Percentiles rank a stretch among this genome's conserved stretches.
Evolutionary conservation across 495 filamentous ascomycete species (phyloP).

Genomic region (Aspergillus egyptiacus): DNA sequence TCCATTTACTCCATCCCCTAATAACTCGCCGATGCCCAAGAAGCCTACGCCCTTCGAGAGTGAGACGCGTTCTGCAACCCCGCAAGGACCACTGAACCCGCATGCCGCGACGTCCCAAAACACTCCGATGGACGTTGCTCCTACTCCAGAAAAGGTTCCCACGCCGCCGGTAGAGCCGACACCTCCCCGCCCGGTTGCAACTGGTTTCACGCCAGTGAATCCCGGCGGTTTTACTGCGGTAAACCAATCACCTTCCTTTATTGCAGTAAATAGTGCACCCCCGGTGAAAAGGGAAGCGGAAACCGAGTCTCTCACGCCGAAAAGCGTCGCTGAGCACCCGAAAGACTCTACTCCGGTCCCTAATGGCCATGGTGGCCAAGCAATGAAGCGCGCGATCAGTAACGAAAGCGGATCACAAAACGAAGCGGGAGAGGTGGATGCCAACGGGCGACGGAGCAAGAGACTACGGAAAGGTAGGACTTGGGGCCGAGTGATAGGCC

Average conservation of each 20-base stretch:
- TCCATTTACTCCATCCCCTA: conserved; percentile 87
- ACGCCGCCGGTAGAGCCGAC: conserved; percentile 47
- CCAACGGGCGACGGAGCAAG: conserved; percentile 79
- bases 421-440: conserved; percentile 60
- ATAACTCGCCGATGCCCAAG: conserved; percentile 71
- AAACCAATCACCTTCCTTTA: conserved; percentile 50
- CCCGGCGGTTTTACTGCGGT: conserved; percentile 75
- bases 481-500: no score
- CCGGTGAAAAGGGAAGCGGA: conserved; percentile 48
- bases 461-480: conserved; percentile 82
- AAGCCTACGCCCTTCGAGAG: conserved; percentile 53
- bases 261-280: conserved; percentile 44
- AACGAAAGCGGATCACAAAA: conserved; percentile 63
- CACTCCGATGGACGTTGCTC: conserved; percentile 52
- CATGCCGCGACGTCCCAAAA: conserved; percentile 63
- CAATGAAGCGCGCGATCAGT: conserved; percentile 78
- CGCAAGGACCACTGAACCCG: conserved; percentile 64
- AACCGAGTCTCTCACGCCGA: conserved; percentile 39
- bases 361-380: conserved; percentile 53
- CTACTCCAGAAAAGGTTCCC: conserved; percentile 31
- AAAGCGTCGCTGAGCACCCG: conserved; percentile 34
- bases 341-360: conserved; percentile 37
- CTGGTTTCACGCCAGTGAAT: conserved; percentile 82
- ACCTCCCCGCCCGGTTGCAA: conserved; percentile 46
- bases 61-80: conserved; percentile 57